Percentiles rank a stretch among this genome's conserved stretches.
Conservation (phyloP, 2,329 filamentous ascomycete genomes). For the Ophiosphaerella korrae region DNA sequence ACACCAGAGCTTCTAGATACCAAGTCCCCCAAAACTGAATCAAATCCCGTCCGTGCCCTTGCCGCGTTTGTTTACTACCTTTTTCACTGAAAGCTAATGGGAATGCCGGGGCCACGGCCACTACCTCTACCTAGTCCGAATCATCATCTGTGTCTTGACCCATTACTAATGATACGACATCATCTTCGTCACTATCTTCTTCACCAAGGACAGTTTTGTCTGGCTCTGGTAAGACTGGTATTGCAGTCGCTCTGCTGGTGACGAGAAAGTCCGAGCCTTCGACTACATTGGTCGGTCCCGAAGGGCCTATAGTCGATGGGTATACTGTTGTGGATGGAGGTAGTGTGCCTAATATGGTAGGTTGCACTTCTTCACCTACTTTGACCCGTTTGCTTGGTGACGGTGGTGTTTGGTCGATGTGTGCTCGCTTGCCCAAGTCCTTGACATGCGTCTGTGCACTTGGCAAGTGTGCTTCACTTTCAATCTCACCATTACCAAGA, state of each 20-base stretch:
- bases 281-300: slow-evolving; percentile 1
- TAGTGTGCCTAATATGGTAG: slow-evolving; percentile 4
- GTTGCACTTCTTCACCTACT: slow-evolving; percentile 16
- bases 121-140: slow-evolving; percentile 23
- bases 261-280: slow-evolving; percentile 23
- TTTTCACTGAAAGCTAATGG: slow-evolving; percentile 1
- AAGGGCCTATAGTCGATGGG: not conserved
- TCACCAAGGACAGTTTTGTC: slow-evolving; percentile 14
- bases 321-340: slow-evolving; percentile 3
- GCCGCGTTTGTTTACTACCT: slow-evolving; percentile 4
- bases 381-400: slow-evolving; percentile 40
- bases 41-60: not conserved
- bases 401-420: slow-evolving; percentile 19
- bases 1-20: too few relatives aligned
- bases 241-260: slow-evolving; percentile 18
- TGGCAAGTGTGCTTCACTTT: not conserved
- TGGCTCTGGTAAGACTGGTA: slow-evolving; percentile 22
- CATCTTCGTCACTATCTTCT: slow-evolving; percentile 36
- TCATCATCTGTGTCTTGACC: slow-evolving; percentile 46
- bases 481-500: not conserved
- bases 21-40: not conserved
- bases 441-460: slow-evolving; percentile 3
- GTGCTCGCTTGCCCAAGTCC: slow-evolving; percentile 29
- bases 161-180: slow-evolving; percentile 39
- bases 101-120: too few relatives aligned